Percentiles rank a stretch among this genome's conserved stretches.
phyloP scores from a whole-genome alignment of 2,329 filamentous ascomycete genomes.

The Lasiodiplodia gonubiensis region DNA sequence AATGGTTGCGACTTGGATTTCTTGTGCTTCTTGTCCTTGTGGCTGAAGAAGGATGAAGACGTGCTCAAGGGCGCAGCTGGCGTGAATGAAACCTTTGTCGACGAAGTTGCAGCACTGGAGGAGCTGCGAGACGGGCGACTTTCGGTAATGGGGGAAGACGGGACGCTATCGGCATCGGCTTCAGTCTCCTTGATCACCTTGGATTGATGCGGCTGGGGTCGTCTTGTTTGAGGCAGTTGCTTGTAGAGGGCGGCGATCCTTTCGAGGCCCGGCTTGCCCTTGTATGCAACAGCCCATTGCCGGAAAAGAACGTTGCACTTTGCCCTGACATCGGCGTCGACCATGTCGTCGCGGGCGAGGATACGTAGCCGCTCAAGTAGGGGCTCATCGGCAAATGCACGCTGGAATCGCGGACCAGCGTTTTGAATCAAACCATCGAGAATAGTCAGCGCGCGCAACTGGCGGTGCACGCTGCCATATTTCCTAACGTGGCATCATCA shows the following conservation, averaged over 20 bases:
- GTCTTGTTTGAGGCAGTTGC: conserved; percentile 65
- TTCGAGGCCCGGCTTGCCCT: conserved; percentile 78
- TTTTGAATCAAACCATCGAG: conserved; percentile 95
- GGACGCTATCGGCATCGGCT: conserved; percentile 71
- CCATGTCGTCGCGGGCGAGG: conserved; percentile 81
- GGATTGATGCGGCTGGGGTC: conserved; percentile 73
- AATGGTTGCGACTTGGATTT: conserved; percentile 68
- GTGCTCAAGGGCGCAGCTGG: conserved; percentile 22
- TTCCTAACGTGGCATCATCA: conserved; percentile 61
- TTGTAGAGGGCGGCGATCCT: conserved; percentile 79
- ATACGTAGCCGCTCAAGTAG: conserved; percentile 89
- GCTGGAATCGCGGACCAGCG: conserved; percentile 84
- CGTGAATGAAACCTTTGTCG: conserved; percentile 18
- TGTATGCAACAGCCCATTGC: conserved; percentile 85
- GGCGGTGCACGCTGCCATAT: conserved; percentile 92
- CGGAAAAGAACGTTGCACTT: conserved; percentile 88
- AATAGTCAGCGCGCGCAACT: conserved; percentile 85
- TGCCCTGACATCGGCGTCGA: conserved; percentile 82
- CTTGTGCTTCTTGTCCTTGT: conserved; percentile 61
- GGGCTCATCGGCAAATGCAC: conserved; percentile 86
- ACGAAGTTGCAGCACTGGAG: conserved; percentile 20
- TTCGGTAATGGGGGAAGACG: conserved; percentile 19
- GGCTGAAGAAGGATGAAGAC: conserved; percentile 37
- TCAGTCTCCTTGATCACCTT: conserved; percentile 83
- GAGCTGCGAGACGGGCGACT: conserved; percentile 28